phyloP scores from a whole-genome alignment of 176 grass and related monocot species.

The Puya raimondii region DNA sequence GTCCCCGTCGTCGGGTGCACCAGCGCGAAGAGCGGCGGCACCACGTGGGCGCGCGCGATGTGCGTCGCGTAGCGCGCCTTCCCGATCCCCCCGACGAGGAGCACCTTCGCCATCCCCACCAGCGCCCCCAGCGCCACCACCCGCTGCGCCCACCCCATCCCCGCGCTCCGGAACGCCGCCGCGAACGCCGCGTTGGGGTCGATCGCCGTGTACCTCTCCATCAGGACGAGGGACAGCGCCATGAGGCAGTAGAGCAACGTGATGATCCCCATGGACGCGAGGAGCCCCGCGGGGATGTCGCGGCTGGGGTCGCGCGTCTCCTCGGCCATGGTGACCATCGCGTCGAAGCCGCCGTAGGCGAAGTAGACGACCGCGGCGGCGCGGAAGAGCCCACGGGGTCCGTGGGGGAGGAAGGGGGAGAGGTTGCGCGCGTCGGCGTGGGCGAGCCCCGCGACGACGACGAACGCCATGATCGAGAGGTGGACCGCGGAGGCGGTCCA shows the following conservation, averaged over 20 bases:
- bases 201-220: constrained; percentile 39
- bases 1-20: constrained; percentile 43
- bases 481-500: constrained; percentile 20
- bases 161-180: constrained; percentile 24
- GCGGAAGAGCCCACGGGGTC: constrained; percentile 39
- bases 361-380: constrained; percentile 43
- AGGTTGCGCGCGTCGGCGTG: constrained; percentile 22
- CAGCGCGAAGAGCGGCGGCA: constrained; percentile 47
- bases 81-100: constrained; percentile 48
- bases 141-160: constrained; percentile 44
- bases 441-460: constrained; percentile 30
- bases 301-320: constrained; percentile 43
- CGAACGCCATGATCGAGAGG: constrained; percentile 36
- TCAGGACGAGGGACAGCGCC: constrained; percentile 35
- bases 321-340: constrained; percentile 62
- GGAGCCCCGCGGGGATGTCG: constrained; percentile 43
- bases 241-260: constrained; percentile 47
- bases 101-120: constrained; percentile 45
- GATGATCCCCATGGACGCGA: constrained; percentile 41
- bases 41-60: constrained; percentile 55
- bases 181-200: constrained; percentile 41
- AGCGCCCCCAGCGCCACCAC: constrained; percentile 45
- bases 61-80: constrained; percentile 51
- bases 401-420: constrained; percentile 35
- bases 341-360: constrained; percentile 58